Evolutionary conservation across 1,284 basidiomycete genomes (phyloP).

Genomic region (Prillingera fragicola): DNA sequence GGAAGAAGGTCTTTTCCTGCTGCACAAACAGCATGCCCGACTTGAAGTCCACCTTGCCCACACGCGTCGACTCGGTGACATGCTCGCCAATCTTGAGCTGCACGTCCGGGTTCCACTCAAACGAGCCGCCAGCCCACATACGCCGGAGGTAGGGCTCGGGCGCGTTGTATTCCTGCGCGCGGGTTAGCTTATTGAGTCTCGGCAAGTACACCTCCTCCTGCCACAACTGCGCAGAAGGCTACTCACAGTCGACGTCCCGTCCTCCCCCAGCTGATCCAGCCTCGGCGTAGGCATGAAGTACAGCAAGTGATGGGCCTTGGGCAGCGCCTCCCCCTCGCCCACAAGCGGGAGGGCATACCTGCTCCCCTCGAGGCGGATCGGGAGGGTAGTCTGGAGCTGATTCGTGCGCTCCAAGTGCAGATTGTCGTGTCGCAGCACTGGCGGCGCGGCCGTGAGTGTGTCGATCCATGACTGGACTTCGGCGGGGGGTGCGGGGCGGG

Average conservation of each 20-base stretch:
- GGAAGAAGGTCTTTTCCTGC: conserved; percentile 50
- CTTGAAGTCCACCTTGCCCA: conserved; percentile 61
- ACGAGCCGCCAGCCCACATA: conserved; percentile 77
- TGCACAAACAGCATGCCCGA: conserved; percentile 72
- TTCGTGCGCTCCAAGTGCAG: too few relatives aligned
- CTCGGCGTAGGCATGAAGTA: conserved; percentile 67
- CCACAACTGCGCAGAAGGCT: neutral
- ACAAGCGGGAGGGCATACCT: conserved; percentile 32
- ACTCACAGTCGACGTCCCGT: conserved; percentile 60
- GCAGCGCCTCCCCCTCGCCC: too few relatives aligned
- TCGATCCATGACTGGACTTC: too few relatives aligned
- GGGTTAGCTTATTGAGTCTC: conserved; percentile 42
- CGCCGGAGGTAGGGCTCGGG: conserved; percentile 67
- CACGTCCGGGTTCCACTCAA: conserved; percentile 54
- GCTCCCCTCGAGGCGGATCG: conserved; percentile 58
- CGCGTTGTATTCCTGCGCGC: conserved; percentile 47
- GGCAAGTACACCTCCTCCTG: neutral
- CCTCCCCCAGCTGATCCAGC: conserved; percentile 56
- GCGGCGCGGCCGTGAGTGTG: too few relatives aligned
- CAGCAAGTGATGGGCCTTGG: conserved; percentile 63
- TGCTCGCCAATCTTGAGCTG: conserved; percentile 57
- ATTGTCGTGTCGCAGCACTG: too few relatives aligned
- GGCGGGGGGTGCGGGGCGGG: too few relatives aligned
- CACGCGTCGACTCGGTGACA: conserved; percentile 54
- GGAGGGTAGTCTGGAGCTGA: conserved; percentile 53